Evolutionary conservation across 129 eudicot genomes (phyloP).

Genomic region (Artemisia annua): DNA sequence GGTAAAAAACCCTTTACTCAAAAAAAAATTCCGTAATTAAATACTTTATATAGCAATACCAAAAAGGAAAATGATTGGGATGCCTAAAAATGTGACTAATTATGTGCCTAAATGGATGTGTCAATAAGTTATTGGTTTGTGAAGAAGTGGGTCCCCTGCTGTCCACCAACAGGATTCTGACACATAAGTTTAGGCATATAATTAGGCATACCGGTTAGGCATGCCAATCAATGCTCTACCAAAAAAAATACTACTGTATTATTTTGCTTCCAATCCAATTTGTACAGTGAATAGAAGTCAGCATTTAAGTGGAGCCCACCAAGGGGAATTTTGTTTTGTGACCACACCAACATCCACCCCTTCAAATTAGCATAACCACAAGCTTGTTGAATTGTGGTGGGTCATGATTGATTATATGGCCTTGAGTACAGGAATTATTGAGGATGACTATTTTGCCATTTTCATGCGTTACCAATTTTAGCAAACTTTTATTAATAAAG

Average conservation of each 20-base stretch:
- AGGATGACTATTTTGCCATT: slow-evolving; percentile 29
- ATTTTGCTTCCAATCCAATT: slow-evolving; percentile 2
- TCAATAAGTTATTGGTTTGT: too few relatives aligned
- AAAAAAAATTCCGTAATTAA: too few relatives aligned
- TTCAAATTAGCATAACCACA: slow-evolving; percentile 31
- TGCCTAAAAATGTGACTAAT: too few relatives aligned
- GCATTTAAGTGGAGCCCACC: slow-evolving; percentile 37
- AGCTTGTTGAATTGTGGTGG: slow-evolving; percentile 17
- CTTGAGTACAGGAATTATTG: slow-evolving; percentile 35
- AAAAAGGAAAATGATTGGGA: too few relatives aligned
- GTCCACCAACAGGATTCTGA: too few relatives aligned
- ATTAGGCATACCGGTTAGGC: too few relatives aligned
- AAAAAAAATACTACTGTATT: neutral
- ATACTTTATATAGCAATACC: too few relatives aligned
- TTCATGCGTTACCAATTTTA: slow-evolving; percentile 26
- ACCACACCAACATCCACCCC: slow-evolving; percentile 14
- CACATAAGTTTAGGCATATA: too few relatives aligned
- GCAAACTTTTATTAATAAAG: neutral
- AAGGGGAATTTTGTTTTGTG: slow-evolving; percentile 25
- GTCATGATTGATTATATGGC: slow-evolving; percentile 28
- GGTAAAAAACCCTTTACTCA: too few relatives aligned
- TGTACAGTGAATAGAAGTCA: slow-evolving; percentile 15
- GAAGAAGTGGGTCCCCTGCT: too few relatives aligned
- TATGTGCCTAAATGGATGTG: too few relatives aligned
- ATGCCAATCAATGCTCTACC: too few relatives aligned